Evolutionary conservation across 179 eudicot genomes (phyloP), one percentile per base, ranked within the genome.

Genomic region (Heliamphora pulchella): DNA sequence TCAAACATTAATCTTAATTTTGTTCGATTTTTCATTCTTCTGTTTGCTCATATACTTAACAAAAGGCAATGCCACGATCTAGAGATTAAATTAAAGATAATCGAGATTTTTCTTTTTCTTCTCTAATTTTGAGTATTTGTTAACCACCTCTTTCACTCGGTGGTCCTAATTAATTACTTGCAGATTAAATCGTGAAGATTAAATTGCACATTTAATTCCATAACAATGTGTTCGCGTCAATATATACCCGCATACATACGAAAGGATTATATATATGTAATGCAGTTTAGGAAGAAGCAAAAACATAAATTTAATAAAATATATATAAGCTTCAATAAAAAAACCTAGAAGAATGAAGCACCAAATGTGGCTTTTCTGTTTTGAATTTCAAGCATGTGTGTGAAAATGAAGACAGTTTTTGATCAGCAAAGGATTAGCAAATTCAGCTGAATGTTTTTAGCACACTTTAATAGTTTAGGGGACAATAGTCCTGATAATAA

Each of bases 321-420:
- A 17, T 15, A 71, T 14, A 47, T 1, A 1, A 13, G 39, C 43
- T 44, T 31, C 15, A 31, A 65, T 20, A 8, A 1, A 31, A 44
- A 69, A 44, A 6, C 48, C 57, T 3, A 48, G n/a, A 71, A 18
- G 20, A 55, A 48, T 69, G 57, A 50, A 47, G 47, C 14, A 48
- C 14, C 9, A 41, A n/a, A 3, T 48, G 57, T 48, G 75, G 18
- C 75, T n/a, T 15, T 71, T 71, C 17, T 73, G 51, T 61, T 73
- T 53, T 73, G 44, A 73, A 73, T 20, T 53, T 73, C 76, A 18
- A 51, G 76, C 62, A 53, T 18, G 51, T 31, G 76, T 5, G 76
- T 15, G n/a, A 3, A 4, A 20, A 61, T n/a, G 65, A 61, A 15
- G 65, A n/a, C 22, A 61, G 22, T 61, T 15, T 61, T 61, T 61